A percentile compares a stretch with the other conserved stretches of the same genome.
phyloP scores from a whole-genome alignment of 2,329 filamentous ascomycete genomes.

The Escovopsis sp. region DNA sequence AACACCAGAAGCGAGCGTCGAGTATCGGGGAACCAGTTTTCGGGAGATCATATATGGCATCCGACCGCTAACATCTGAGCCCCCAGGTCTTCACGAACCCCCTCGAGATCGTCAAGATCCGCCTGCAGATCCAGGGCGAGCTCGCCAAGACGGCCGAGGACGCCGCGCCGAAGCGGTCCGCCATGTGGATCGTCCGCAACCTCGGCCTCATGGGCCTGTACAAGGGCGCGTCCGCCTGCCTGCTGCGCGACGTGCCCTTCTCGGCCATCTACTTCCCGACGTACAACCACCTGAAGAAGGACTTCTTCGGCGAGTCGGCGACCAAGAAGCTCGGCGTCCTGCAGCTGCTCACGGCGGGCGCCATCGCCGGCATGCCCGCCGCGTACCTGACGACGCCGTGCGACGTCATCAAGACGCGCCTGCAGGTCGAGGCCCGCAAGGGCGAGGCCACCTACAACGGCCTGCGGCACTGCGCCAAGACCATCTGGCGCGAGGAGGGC shows the following conservation, averaged over 20 bases:
- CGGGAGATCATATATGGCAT: too few species aligned
- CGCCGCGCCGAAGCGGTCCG: slow-evolving; percentile 70
- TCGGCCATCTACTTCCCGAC: slow-evolving; percentile 98
- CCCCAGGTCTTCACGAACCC: slow-evolving; percentile 85
- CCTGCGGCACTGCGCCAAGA: slow-evolving; percentile 70
- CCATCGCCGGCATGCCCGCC: slow-evolving; percentile 83
- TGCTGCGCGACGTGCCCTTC: slow-evolving; percentile 93
- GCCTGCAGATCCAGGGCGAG: slow-evolving; percentile 93
- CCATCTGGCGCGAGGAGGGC: slow-evolving; percentile 79
- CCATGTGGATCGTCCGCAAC: slow-evolving; percentile 96
- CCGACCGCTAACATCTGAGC: neutral
- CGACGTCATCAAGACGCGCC: slow-evolving; percentile 97
- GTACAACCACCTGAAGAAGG: slow-evolving; percentile 86
- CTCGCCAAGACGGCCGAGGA: slow-evolving; percentile 76
- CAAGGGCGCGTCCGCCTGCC: slow-evolving; percentile 88
- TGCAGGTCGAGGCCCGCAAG: slow-evolving; percentile 95
- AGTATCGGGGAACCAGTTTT: too few species aligned
- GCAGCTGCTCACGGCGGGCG: slow-evolving; percentile 85
- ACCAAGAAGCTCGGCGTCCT: slow-evolving; percentile 80
- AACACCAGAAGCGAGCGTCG: too few species aligned
- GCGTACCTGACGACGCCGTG: slow-evolving; percentile 93
- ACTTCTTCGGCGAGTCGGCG: slow-evolving; percentile 79
- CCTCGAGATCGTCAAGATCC: slow-evolving; percentile 97
- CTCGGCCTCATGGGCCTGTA: slow-evolving; percentile 88
- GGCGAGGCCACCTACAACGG: slow-evolving; percentile 81